Conservation (phyloP, 768 basidiomycete species). For the Tricholoma flavovirens region DNA sequence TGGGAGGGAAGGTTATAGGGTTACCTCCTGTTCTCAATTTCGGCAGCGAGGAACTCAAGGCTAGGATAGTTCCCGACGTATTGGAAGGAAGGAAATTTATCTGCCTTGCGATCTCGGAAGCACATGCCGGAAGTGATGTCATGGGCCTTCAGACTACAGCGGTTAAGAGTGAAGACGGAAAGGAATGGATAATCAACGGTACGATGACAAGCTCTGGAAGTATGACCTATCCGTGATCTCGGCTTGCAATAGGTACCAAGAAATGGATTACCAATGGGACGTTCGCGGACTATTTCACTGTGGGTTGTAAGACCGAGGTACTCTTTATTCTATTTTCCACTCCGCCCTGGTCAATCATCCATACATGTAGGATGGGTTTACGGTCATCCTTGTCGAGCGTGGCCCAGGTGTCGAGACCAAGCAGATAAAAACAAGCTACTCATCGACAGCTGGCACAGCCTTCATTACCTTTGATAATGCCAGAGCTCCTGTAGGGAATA, state of each 20-base stretch:
- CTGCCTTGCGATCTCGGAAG: constrained; percentile 83
- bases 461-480: constrained; percentile 82
- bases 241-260: constrained; percentile 45
- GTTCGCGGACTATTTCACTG: constrained; percentile 61
- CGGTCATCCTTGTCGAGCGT: constrained; percentile 26
- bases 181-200: constrained; percentile 79
- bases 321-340: neutral
- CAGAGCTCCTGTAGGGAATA: constrained; percentile 82
- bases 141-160: constrained; percentile 74
- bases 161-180: constrained; percentile 74
- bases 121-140: constrained; percentile 84
- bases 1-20: constrained; percentile 79
- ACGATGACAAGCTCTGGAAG: constrained; percentile 2
- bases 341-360: constrained; percentile 36
- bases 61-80: constrained; percentile 59
- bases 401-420: constrained; percentile 64
- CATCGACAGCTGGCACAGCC: constrained; percentile 79
- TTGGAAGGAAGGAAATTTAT: constrained; percentile 78
- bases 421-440: constrained; percentile 68
- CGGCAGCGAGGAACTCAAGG: constrained; percentile 57
- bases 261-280: constrained; percentile 85
- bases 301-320: constrained; percentile 63
- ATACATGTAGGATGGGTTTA: constrained; percentile 38
- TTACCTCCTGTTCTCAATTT: constrained; percentile 90
- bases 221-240: neutral